These are phyloP conservation scores for Lactifluus pinguis DNA, from an alignment of 768 basidiomycete species.

Conservation along the genomic window DNA sequence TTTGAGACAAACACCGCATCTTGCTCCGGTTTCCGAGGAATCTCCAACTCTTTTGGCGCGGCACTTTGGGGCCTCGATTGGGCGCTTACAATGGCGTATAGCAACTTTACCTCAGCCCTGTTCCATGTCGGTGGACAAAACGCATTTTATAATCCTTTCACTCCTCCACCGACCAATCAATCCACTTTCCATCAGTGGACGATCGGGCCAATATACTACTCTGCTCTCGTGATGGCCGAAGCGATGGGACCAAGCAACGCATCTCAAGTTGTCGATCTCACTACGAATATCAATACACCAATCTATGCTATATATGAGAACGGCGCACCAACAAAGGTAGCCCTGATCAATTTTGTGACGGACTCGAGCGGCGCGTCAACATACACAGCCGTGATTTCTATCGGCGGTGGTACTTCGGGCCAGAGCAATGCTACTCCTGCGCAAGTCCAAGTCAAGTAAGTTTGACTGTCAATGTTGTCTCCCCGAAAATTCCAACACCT, in stretches of 20 bases:
- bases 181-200: slow-evolving; percentile 59
- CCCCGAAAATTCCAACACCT: neutral
- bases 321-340: slow-evolving; percentile 48
- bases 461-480: slow-evolving; percentile 7
- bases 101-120: slow-evolving; percentile 35
- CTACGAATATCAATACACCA: slow-evolving; percentile 41
- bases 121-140: slow-evolving; percentile 55
- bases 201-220: slow-evolving; percentile 65
- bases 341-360: slow-evolving; percentile 64
- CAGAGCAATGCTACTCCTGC: slow-evolving; percentile 34
- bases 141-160: slow-evolving; percentile 49
- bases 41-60: slow-evolving; percentile 51
- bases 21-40: slow-evolving; percentile 41
- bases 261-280: slow-evolving; percentile 61
- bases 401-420: slow-evolving; percentile 36
- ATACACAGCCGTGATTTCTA: slow-evolving; percentile 42
- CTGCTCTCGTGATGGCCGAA: slow-evolving; percentile 62
- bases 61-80: slow-evolving; percentile 48
- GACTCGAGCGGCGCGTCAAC: slow-evolving; percentile 48
- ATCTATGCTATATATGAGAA: slow-evolving; percentile 68
- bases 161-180: slow-evolving; percentile 45
- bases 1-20: slow-evolving; percentile 50
- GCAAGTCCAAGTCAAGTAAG: slow-evolving; percentile 48
- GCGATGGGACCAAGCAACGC: slow-evolving; percentile 51
- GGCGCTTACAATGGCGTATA: slow-evolving; percentile 42